Percentiles rank a stretch among this genome's conserved stretches.
Conservation (phyloP, 75 land plant species). For the Larix kaempferi region DNA sequence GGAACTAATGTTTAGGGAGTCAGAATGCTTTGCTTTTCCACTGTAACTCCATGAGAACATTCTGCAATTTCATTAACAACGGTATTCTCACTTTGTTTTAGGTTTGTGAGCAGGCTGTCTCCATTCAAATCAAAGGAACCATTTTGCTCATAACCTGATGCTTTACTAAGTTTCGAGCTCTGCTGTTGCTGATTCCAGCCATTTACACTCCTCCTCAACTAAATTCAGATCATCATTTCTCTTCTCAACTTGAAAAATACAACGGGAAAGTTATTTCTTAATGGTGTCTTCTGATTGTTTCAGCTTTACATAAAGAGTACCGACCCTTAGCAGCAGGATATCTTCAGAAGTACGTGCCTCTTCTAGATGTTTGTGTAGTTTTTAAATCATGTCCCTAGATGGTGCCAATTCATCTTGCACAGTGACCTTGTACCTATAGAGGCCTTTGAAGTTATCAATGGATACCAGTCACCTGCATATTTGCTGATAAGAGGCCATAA, state of each 20-base stretch:
- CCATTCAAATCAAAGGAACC: neutral
- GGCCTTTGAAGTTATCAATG: no score
- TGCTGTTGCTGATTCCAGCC: slow-evolving; percentile 4
- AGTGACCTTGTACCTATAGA: no score
- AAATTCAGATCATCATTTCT: slow-evolving; percentile 28
- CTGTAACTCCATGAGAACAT: neutral
- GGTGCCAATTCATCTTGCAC: slow-evolving; percentile 50
- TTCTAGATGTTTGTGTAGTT: slow-evolving; percentile 44
- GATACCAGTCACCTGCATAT: no score
- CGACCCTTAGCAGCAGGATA: slow-evolving; percentile 40
- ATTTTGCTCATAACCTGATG: neutral
- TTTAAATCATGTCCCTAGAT: slow-evolving; percentile 25
- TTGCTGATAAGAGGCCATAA: no score
- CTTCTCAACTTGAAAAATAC: slow-evolving; percentile 23
- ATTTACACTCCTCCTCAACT: slow-evolving; percentile 1
- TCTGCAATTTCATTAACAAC: neutral
- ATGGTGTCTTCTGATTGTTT: slow-evolving; percentile 12
- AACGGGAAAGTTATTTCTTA: slow-evolving; percentile 15
- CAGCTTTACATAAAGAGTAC: slow-evolving; percentile 37
- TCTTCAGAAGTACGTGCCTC: slow-evolving; percentile 63
- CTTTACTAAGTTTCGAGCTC: neutral
- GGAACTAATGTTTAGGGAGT: neutral
- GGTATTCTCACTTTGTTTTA: neutral
- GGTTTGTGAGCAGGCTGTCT: neutral
- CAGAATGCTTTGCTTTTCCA: slow-evolving; percentile 2